A percentile compares a stretch with the other conserved stretches of the same genome.
Conservation (phyloP, 805 yeast species). For the Candida nitratophila region DNA sequence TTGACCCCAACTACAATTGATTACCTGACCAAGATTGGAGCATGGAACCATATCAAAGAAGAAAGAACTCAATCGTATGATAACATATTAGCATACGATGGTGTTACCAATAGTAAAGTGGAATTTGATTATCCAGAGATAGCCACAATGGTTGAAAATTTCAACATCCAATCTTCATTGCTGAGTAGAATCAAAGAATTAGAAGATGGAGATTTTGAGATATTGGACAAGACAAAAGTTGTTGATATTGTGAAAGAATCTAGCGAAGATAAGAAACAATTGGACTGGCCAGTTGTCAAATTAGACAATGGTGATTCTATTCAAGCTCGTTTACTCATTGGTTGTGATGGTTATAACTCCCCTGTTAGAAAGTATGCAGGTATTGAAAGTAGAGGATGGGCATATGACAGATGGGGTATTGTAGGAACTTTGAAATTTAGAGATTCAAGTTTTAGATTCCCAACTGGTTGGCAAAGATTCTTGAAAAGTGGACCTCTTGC, state of each 20-base stretch:
- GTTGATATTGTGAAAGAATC: constrained; percentile 37
- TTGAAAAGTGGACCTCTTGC: constrained; percentile 91
- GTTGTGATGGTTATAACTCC: constrained; percentile 94
- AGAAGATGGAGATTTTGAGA: constrained; percentile 27
- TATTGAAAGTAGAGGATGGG: constrained; percentile 89
- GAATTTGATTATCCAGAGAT: constrained; percentile 61
- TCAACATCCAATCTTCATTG: constrained; percentile 75
- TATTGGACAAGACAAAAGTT: constrained; percentile 65
- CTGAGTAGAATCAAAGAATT: constrained; percentile 45
- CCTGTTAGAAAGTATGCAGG: constrained; percentile 81
- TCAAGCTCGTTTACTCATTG: constrained; percentile 72
- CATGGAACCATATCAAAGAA: constrained; percentile 60
- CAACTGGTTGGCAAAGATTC: constrained; percentile 91
- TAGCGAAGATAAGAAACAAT: constrained; percentile 23
- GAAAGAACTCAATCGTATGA: constrained; percentile 79
- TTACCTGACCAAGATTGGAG: constrained; percentile 63
- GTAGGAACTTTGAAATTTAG: constrained; percentile 81
- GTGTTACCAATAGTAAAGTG: constrained; percentile 60
- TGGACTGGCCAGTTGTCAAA: constrained; percentile 72
- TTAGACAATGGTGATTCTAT: constrained; percentile 58
- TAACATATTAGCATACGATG: constrained; percentile 81
- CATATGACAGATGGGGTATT: constrained; percentile 80
- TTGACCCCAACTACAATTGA: constrained; percentile 75
- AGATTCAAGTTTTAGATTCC: constrained; percentile 54
- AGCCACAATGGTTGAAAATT: constrained; percentile 85